These are phyloP conservation scores for Panaeolus papilionaceus DNA, from an alignment of 768 basidiomycete species.

Conservation along the genomic window DNA sequence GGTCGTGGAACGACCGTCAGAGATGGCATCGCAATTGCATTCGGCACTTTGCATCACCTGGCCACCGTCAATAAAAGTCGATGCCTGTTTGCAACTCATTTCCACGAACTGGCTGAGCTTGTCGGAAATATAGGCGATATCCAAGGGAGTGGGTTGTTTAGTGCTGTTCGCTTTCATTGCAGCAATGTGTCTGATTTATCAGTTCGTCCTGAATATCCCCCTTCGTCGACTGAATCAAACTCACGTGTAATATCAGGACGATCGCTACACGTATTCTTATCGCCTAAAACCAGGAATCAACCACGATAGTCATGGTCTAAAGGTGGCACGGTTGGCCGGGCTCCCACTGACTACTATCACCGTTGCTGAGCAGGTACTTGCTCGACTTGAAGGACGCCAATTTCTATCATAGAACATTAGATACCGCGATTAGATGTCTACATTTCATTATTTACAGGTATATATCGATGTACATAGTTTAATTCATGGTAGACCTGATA, in stretches of 20 bases:
- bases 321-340: constrained; percentile 88
- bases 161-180: constrained; percentile 82
- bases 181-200: constrained; percentile 83
- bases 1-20: constrained; percentile 93
- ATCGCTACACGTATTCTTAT: constrained; percentile 85
- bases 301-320: constrained; percentile 88
- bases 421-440: constrained; percentile 19
- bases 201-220: constrained; percentile 47
- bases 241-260: constrained; percentile 53
- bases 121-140: constrained; percentile 62
- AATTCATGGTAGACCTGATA: constrained; percentile 69
- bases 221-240: neutral
- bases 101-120: constrained; percentile 91
- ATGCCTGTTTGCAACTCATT: constrained; percentile 98
- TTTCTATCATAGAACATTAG: constrained; percentile 3
- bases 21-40: constrained; percentile 94
- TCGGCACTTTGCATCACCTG: constrained; percentile 87
- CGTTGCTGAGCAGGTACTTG: constrained; percentile 64
- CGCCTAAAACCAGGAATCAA: constrained; percentile 84
- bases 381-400: constrained; percentile 36
- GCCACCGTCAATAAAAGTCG: constrained; percentile 73
- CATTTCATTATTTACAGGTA: constrained; percentile 22
- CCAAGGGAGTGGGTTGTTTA: constrained; percentile 54
- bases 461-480: constrained; percentile 12
- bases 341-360: constrained; percentile 69